Evolutionary conservation across 148 eudicot species (phyloP).

Genomic region (Amaranthus cruentus): DNA sequence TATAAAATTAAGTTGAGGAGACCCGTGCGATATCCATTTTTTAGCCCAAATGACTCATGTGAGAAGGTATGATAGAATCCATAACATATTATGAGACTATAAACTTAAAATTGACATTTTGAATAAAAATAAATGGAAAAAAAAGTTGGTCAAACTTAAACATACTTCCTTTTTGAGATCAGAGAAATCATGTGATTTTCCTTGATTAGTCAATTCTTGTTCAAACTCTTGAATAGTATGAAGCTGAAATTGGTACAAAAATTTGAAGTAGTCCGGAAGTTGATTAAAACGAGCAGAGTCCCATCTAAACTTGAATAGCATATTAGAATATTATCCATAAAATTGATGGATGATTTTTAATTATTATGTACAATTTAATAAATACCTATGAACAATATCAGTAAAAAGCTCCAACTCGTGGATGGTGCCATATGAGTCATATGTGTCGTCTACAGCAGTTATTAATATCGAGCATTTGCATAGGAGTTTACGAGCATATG

Average conservation of each 20-base stretch:
- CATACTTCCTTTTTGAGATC: not conserved
- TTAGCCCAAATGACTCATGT: too few species aligned
- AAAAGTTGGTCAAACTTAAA: not conserved
- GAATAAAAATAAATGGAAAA: not conserved
- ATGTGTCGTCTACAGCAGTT: not conserved
- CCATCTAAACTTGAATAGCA: not conserved
- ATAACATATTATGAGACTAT: too few species aligned
- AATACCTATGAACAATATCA: not conserved
- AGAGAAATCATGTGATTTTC: not conserved
- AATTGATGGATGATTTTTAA: too few species aligned
- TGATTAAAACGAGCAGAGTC: not conserved
- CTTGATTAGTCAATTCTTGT: constrained; percentile 1
- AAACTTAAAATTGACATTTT: too few species aligned
- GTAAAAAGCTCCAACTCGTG: constrained; percentile 3
- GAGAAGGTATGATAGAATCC: too few species aligned
- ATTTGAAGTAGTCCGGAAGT: not conserved
- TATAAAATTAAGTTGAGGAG: too few species aligned
- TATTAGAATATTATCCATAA: too few species aligned
- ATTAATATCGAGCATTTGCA: not conserved
- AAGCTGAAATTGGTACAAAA: not conserved
- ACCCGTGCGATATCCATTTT: too few species aligned
- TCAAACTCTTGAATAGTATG: not conserved
- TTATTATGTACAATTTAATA: too few species aligned
- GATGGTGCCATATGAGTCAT: not conserved
- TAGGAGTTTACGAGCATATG: not conserved